Evolutionary conservation across 805 yeast species (phyloP).

Genomic region (Barnettozyma sp.): DNA sequence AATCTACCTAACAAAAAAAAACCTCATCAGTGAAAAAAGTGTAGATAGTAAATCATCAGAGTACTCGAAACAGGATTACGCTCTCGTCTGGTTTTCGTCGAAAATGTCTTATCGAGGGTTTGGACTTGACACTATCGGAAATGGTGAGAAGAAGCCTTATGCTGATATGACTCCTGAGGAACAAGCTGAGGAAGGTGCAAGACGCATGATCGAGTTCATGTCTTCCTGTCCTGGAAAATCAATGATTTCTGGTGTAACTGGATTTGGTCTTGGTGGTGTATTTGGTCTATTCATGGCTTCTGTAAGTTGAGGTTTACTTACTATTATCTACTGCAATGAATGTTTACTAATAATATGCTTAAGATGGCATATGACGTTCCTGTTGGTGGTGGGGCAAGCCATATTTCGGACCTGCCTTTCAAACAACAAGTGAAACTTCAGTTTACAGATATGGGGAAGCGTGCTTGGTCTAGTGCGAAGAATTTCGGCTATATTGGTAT

Average conservation of each 20-base stretch:
- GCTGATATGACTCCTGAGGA: constrained; percentile 83
- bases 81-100: not conserved
- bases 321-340: no score
- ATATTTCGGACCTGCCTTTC: constrained; percentile 78
- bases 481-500: constrained; percentile 92
- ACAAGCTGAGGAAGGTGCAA: constrained; percentile 87
- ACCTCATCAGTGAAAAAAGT: not conserved
- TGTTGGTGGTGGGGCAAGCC: constrained; percentile 47
- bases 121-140: constrained; percentile 33
- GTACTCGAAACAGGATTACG: no score
- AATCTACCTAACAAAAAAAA: constrained; percentile 1
- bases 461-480: constrained; percentile 85
- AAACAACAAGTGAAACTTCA: constrained; percentile 89
- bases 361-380: constrained; percentile 82
- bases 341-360: no score
- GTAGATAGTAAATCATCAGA: no score
- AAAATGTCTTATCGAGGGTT: constrained; percentile 35
- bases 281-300: constrained; percentile 92
- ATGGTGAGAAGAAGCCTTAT: constrained; percentile 43
- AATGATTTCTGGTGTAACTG: constrained; percentile 85
- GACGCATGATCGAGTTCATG: constrained; percentile 76
- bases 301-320: no score
- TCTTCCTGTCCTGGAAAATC: constrained; percentile 94
- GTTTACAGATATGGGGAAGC: constrained; percentile 83
- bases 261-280: constrained; percentile 85